These are phyloP conservation scores for Aquilaria agallochum DNA, from an alignment of 441 rosid species.

Conservation along the genomic window DNA sequence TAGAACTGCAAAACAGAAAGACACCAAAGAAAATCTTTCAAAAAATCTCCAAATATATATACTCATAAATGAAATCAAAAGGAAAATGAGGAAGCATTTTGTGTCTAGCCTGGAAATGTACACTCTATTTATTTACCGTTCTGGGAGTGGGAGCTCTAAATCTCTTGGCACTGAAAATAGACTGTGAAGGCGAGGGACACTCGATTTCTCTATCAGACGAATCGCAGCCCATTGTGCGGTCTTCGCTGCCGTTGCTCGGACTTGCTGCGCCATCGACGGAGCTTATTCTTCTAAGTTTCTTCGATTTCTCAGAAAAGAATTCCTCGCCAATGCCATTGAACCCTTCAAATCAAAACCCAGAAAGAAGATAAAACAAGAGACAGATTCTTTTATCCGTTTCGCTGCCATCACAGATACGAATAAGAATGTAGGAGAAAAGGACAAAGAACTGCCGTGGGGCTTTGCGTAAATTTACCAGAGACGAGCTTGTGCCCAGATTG, in stretches of 20 bases:
- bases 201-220: conserved; percentile 32
- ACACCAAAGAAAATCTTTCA: neutral
- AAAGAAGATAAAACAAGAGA: conserved; percentile 13
- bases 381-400: conserved; percentile 13
- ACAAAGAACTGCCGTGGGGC: conserved; percentile 22
- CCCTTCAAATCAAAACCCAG: conserved; percentile 16
- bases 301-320: conserved; percentile 43
- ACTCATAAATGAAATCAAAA: neutral
- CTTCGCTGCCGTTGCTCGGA: conserved; percentile 23
- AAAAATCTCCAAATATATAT: neutral
- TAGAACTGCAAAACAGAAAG: conserved; percentile 31
- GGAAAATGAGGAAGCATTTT: too few species aligned
- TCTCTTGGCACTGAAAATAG: conserved; percentile 25
- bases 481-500: conserved; percentile 45
- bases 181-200: conserved; percentile 17
- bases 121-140: conserved; percentile 28
- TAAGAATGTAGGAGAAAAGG: conserved; percentile 24
- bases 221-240: conserved; percentile 36
- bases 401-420: conserved; percentile 23
- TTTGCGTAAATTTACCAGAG: conserved; percentile 42
- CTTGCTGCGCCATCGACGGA: conserved; percentile 32
- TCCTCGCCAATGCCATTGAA: conserved; percentile 21
- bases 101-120: too few species aligned
- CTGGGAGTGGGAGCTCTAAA: conserved; percentile 39
- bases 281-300: conserved; percentile 49